These are phyloP conservation scores for Dorcoceras hygrometricum DNA, from an alignment of 257 asterid species.

Conservation along the genomic window DNA sequence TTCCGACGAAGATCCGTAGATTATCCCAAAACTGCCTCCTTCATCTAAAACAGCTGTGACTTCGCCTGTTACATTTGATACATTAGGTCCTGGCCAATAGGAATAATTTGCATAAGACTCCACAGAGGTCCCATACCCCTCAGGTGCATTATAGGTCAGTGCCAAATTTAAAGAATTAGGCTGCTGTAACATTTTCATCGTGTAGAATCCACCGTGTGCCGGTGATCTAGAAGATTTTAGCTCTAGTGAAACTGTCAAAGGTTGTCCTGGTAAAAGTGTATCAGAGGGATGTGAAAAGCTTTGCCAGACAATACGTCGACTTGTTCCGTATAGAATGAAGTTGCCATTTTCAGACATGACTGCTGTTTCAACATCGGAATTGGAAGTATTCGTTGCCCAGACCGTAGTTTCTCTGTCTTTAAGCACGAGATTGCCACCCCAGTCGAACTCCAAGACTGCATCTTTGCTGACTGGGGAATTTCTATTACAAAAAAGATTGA, in stretches of 20 bases:
- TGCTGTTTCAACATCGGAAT: conserved; percentile 43
- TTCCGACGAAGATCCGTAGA: conserved; percentile 61
- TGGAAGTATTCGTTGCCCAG: conserved; percentile 82
- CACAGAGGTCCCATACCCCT: conserved; percentile 26
- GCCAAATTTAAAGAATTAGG: conserved; percentile 68
- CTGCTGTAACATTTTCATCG: conserved; percentile 78
- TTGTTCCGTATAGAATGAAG: conserved; percentile 49
- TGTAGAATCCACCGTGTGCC: conserved; percentile 62
- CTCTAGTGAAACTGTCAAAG: conserved; percentile 51
- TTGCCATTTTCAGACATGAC: conserved; percentile 71
- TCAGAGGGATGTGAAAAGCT: conserved; percentile 85
- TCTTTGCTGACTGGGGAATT: conserved; percentile 72
- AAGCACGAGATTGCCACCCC: conserved; percentile 62
- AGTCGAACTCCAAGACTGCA: conserved; percentile 62
- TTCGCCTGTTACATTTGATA: conserved; percentile 73
- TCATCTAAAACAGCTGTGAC: conserved; percentile 62
- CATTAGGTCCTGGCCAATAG: conserved; percentile 84
- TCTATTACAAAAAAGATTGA: conserved; percentile 75
- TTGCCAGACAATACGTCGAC: conserved; percentile 52
- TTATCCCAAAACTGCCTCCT: conserved; percentile 76
- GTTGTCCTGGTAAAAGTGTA: conserved; percentile 81
- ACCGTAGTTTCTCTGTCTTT: conserved; percentile 40
- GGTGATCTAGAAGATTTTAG: conserved; percentile 53
- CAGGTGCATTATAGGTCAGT: conserved; percentile 64
- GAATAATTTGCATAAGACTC: conserved; percentile 51